A percentile compares a stretch with the other conserved stretches of the same genome.
Conservation (phyloP, 2,329 filamentous ascomycete species). For the Raffaelea arxii region DNA sequence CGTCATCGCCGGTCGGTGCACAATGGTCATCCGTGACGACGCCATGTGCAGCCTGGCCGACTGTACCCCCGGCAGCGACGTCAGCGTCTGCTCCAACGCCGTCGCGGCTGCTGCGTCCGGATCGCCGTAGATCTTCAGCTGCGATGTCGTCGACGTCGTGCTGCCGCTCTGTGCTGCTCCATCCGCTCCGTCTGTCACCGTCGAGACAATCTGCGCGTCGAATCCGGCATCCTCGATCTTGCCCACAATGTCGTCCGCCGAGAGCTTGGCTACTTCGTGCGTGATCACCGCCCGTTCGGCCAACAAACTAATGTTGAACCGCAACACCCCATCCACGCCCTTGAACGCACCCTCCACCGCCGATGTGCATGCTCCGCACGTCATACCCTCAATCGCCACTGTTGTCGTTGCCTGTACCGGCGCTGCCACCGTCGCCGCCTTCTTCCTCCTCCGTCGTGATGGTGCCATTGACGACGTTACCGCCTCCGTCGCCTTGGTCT, state of each 20-base stretch:
- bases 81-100: constrained; percentile 59
- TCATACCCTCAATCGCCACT: constrained; percentile 91
- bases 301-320: constrained; percentile 90
- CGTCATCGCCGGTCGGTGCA: constrained; percentile 59
- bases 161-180: too few species aligned
- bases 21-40: constrained; percentile 65
- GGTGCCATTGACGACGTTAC: too few species aligned
- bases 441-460: too few species aligned
- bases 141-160: constrained; percentile 57
- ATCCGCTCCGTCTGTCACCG: constrained; percentile 51
- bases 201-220: constrained; percentile 73
- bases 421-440: constrained; percentile 20
- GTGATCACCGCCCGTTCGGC: constrained; percentile 85
- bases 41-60: constrained; percentile 64
- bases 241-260: constrained; percentile 65
- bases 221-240: constrained; percentile 88
- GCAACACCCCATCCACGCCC: constrained; percentile 64
- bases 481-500: constrained; percentile 46
- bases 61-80: constrained; percentile 57
- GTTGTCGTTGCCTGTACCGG: constrained; percentile 61
- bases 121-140: constrained; percentile 78
- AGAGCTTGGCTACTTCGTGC: constrained; percentile 64
- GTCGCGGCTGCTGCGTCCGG: constrained; percentile 62
- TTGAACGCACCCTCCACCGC: constrained; percentile 79
- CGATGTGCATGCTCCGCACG: constrained; percentile 90